Conservation (phyloP, 2,329 filamentous ascomycete species). For the Trichoderma sp. region DNA sequence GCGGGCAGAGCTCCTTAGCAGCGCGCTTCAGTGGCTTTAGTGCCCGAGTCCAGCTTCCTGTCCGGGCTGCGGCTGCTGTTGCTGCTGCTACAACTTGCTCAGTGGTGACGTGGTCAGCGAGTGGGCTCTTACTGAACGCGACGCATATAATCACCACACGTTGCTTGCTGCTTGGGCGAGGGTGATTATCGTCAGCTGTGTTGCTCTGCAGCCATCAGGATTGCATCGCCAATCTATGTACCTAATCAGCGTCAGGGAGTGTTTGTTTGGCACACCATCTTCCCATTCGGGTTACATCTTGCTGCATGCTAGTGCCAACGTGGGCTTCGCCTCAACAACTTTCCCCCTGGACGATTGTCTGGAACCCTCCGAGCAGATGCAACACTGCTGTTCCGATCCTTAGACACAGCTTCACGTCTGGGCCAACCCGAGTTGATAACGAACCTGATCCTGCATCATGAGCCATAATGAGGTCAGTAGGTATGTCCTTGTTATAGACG, state of each 20-base stretch:
- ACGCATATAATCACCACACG: not conserved
- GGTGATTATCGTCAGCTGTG: not conserved
- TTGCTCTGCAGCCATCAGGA: not conserved
- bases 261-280: not conserved
- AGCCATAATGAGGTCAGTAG: not conserved
- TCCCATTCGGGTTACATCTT: not conserved
- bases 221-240: not conserved
- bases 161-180: not conserved
- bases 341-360: not conserved
- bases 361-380: not conserved
- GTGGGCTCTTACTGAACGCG: not conserved
- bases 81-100: not conserved
- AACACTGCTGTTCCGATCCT: not conserved
- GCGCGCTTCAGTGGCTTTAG: not conserved
- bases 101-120: slow-evolving; percentile 1
- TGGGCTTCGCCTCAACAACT: not conserved
- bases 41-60: not conserved
- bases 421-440: not conserved
- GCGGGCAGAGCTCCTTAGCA: not conserved
- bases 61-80: not conserved
- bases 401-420: slow-evolving; percentile 1
- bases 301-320: not conserved
- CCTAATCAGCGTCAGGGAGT: not conserved
- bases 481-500: not conserved
- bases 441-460: not conserved